phyloP scores from a whole-genome alignment of 2,329 filamentous ascomycete genomes.

The Fonsecaea pugnacius region DNA sequence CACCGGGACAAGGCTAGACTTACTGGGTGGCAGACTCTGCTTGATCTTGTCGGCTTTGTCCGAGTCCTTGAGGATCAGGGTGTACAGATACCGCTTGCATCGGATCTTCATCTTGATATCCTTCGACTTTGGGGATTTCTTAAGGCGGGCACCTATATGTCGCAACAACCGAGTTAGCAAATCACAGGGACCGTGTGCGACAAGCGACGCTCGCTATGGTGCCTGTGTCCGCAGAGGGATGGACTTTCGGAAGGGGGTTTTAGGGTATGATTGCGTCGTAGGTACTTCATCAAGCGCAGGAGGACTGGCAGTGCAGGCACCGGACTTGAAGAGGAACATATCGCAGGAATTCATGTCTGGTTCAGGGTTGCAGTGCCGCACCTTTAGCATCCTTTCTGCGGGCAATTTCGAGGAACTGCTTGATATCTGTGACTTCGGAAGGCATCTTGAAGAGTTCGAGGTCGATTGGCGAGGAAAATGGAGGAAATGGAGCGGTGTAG shows the following conservation, averaged over 20 bases:
- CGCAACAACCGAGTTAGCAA: background rate
- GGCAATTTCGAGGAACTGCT: conserved; percentile 99
- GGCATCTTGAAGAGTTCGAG: conserved; percentile 73
- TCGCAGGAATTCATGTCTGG: background rate
- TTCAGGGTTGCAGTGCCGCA: conserved; percentile 62
- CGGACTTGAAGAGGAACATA: background rate
- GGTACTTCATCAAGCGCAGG: background rate
- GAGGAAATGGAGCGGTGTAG: conserved; percentile 1
- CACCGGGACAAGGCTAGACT: conserved; percentile 43
- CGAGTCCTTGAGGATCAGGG: conserved; percentile 94
- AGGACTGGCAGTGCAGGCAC: background rate
- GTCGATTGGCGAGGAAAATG: background rate
- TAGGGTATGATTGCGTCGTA: background rate
- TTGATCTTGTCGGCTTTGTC: conserved; percentile 99
- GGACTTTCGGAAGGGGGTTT: background rate
- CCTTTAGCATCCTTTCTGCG: conserved; percentile 99
- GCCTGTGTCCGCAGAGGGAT: background rate
- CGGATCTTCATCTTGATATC: conserved; percentile 99
- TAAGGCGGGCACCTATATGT: conserved; percentile 77
- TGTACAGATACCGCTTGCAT: conserved; percentile 96
- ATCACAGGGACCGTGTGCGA: background rate
- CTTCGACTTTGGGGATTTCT: conserved; percentile 88
- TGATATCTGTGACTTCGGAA: conserved; percentile 97
- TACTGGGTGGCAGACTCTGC: conserved; percentile 98
- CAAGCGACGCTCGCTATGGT: background rate